Conservation (phyloP, 257 asterid genomes). For the Gentiana dahurica region DNA sequence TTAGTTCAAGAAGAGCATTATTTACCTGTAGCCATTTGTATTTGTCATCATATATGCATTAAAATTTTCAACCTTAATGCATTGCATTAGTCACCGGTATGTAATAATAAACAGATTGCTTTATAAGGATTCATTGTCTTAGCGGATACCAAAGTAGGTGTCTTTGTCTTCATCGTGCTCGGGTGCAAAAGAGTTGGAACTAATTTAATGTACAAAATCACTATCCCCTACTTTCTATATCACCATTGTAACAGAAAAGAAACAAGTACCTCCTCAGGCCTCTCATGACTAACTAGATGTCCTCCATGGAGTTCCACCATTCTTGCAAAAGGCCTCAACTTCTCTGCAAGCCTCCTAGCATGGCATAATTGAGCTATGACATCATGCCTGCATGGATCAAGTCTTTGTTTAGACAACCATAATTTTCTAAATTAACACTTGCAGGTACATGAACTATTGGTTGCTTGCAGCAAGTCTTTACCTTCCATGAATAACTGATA, state of each 20-base stretch:
- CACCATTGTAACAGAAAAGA: not conserved
- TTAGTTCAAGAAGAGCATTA: slow-evolving; percentile 58
- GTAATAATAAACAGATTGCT: not conserved
- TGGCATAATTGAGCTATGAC: slow-evolving; percentile 90
- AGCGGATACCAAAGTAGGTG: not conserved
- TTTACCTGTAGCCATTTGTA: slow-evolving; percentile 53
- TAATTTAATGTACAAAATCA: not conserved
- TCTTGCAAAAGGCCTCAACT: slow-evolving; percentile 72
- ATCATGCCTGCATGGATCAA: slow-evolving; percentile 49
- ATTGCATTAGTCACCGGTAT: no score
- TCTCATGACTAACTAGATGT: slow-evolving; percentile 92
- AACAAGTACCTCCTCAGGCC: slow-evolving; percentile 73
- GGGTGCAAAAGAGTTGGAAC: not conserved
- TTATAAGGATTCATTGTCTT: not conserved
- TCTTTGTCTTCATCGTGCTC: not conserved
- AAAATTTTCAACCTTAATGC: not conserved
- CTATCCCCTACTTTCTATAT: not conserved
- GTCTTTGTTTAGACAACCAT: slow-evolving; percentile 11
- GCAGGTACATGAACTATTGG: no score
- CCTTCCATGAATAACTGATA: slow-evolving; percentile 98
- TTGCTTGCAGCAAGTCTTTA: slow-evolving; percentile 15
- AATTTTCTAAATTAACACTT: not conserved
- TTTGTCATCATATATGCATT: not conserved
- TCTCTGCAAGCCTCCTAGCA: slow-evolving; percentile 76
- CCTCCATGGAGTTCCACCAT: slow-evolving; percentile 97